phyloP scores from a whole-genome alignment of 805 yeast species.

The Saccharomycodes ludwigii region DNA sequence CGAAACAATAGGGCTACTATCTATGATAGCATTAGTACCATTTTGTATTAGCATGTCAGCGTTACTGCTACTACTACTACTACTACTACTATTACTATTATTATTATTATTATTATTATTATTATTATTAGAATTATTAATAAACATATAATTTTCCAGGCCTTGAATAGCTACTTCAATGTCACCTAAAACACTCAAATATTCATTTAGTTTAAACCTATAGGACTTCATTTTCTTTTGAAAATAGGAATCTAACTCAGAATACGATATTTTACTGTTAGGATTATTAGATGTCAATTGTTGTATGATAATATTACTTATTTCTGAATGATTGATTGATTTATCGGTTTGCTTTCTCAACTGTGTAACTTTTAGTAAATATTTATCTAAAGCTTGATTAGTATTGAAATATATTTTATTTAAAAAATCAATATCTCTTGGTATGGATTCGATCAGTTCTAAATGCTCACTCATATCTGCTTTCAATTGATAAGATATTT shows the following conservation, averaged over 20 bases:
- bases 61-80: conserved; percentile 23
- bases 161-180: conserved; percentile 56
- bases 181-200: conserved; percentile 31
- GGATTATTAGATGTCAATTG: conserved; percentile 32
- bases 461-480: conserved; percentile 51
- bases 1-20: too few relatives aligned
- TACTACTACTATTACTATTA: neutral
- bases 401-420: conserved; percentile 50
- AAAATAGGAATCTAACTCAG: conserved; percentile 47
- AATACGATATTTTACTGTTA: conserved; percentile 43
- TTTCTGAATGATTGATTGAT: conserved; percentile 33
- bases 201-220: conserved; percentile 36
- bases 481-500: conserved; percentile 55
- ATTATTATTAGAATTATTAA: neutral
- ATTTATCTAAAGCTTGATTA: conserved; percentile 47
- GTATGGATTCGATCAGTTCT: conserved; percentile 54
- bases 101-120: neutral
- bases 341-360: conserved; percentile 32
- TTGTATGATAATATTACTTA: conserved; percentile 39
- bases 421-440: conserved; percentile 56
- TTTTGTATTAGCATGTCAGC: too few relatives aligned
- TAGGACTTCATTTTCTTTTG: conserved; percentile 28
- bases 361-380: conserved; percentile 32
- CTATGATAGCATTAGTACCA: too few relatives aligned
- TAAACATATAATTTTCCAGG: conserved; percentile 34